A percentile compares a stretch with the other conserved stretches of the same genome.
Evolutionary conservation across 345 rosid genomes (phyloP).

Genomic region (Laguncularia racemosa): DNA sequence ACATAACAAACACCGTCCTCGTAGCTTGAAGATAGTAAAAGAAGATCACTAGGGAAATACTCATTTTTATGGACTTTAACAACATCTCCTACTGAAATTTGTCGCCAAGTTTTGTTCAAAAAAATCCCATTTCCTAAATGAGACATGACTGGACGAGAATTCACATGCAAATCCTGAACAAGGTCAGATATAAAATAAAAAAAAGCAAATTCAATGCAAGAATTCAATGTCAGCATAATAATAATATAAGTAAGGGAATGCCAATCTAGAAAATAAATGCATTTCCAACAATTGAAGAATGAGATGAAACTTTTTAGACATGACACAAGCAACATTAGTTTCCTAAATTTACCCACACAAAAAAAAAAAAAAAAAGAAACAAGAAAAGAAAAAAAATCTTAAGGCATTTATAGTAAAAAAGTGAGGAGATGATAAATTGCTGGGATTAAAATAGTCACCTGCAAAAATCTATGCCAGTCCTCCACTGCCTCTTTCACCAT

Average conservation of each 20-base stretch:
- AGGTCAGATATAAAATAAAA: background rate
- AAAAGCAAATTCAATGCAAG: background rate
- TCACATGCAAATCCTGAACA: conserved; percentile 49
- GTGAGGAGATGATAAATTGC: background rate
- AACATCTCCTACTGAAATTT: conserved; percentile 52
- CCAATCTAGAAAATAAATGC: too few relatives aligned
- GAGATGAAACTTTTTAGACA: too few relatives aligned
- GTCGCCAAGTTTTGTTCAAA: conserved; percentile 40
- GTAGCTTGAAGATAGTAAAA: conserved; percentile 59
- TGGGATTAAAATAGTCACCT: conserved; percentile 10
- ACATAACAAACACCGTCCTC: conserved; percentile 81
- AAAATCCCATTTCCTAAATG: conserved; percentile 41
- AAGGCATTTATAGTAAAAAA: background rate
- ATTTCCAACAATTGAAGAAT: too few relatives aligned
- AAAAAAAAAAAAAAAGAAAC: background rate
- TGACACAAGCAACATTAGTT: too few relatives aligned
- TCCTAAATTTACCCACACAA: background rate
- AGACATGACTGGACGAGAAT: conserved; percentile 32
- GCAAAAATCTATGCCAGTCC: conserved; percentile 63
- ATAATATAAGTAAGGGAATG: too few relatives aligned
- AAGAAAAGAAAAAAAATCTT: background rate
- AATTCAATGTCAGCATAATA: too few relatives aligned
- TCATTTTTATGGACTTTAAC: conserved; percentile 53
- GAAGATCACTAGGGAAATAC: conserved; percentile 61
- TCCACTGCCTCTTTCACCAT: conserved; percentile 71